A percentile compares a stretch with the other conserved stretches of the same genome.
Conservation (phyloP, 108 stramenopile species). For the Cyclostephanos tholiformis region DNA sequence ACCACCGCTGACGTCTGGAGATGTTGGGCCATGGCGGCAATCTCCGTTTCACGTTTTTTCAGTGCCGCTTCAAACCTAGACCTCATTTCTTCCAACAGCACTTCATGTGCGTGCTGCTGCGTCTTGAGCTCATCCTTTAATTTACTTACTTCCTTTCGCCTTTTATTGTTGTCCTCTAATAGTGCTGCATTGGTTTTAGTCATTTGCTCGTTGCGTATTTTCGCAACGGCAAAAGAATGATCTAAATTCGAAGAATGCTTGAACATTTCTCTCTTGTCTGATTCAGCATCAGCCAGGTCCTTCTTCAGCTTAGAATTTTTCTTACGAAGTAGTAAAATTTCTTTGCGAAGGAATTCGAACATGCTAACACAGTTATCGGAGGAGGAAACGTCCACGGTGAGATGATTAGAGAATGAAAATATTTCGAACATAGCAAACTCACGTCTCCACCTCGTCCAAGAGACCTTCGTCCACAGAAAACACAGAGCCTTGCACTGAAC, state of each 20-base stretch:
- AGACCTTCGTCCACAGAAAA: conserved; percentile 55
- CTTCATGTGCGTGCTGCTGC: conserved; percentile 41
- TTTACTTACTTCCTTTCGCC: conserved; percentile 40
- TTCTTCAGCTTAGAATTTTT: conserved; percentile 51
- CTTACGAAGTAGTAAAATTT: conserved; percentile 52
- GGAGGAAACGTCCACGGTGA: neutral
- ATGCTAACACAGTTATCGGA: conserved; percentile 22
- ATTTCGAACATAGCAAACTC: conserved; percentile 3
- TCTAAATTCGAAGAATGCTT: conserved; percentile 42
- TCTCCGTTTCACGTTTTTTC: conserved; percentile 36
- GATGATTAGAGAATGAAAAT: neutral
- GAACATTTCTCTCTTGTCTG: conserved; percentile 52
- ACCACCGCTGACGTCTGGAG: neutral
- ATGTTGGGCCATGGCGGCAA: conserved; percentile 31
- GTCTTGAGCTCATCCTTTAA: conserved; percentile 50
- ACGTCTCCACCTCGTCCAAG: conserved; percentile 55
- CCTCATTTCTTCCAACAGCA: conserved; percentile 47
- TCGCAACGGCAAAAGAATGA: conserved; percentile 45
- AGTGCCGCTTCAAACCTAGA: conserved; percentile 42
- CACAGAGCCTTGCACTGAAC: conserved; percentile 41
- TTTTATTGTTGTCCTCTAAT: conserved; percentile 39
- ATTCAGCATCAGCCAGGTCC: conserved; percentile 45
- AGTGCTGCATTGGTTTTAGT: conserved; percentile 41
- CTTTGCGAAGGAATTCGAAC: conserved; percentile 61
- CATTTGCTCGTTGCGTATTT: conserved; percentile 50